Evolutionary conservation across 2,329 filamentous ascomycete species (phyloP), one percentile per base, ranked within the genome.

Genomic region (Hymenoscyphus scutula): DNA sequence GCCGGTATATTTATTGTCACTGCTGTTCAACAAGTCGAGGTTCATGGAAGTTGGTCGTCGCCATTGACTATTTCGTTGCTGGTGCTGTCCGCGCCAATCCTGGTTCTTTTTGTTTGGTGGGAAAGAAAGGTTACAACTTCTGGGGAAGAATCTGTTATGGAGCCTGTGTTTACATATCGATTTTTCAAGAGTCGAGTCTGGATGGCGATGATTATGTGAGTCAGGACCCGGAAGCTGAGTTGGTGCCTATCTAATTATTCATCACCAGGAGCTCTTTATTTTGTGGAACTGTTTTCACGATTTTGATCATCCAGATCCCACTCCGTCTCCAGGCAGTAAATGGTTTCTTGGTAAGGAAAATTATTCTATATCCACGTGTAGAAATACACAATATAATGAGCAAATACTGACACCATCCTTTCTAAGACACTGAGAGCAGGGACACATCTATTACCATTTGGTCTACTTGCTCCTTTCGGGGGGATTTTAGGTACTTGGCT

Each of bases 91-190:
- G 48, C 23, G 5, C 23, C 27, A 5, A 17, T 53, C 7, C 19
- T 53, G 3, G 27, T 27, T 13, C 13, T 25, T 27, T 53, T 53
- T 29, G 5, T 29, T 19, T 25, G 19, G 8, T 15, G 27, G 23
- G 48, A 53, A 27, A 27, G 13, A 25, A 27, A 15, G 4, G 48
- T 53, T 29, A 53, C 48, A 17, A 15, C 11, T 29, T 4, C 38
- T 17, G n/a, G 38, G 3, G 23, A 53, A 30, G 29, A 56, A 34
- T 19, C 13, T 17, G 7, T 17, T 17, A 30, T 11, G 23, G 32
- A 57, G 34, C 55, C 55, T 8, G 55, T 41, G 7, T 57, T 57
- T 27, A 32, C 55, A 13, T 57, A 30, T 13, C 55, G 55, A 11
- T 57, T 57, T 25, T 10, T 57, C 17, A 17, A 30, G 15, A 56